Evolutionary conservation across 768 basidiomycete species (phyloP), one percentile per base, ranked within the genome.

Genomic region (Tricholoma flavovirens): DNA sequence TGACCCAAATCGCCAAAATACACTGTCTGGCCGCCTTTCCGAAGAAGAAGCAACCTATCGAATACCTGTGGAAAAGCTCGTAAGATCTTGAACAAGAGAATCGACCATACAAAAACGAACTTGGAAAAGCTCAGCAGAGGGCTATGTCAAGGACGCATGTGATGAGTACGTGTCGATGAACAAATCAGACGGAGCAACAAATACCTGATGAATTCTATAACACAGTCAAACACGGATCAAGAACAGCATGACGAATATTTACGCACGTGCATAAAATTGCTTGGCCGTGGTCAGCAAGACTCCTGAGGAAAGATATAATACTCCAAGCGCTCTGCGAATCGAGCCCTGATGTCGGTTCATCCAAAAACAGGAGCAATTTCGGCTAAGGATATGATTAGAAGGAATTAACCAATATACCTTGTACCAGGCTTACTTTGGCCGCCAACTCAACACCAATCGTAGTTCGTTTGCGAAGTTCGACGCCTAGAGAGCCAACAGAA

Each of bases 321-420:
- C 85, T 85, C 89, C 90, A 90, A 2, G 91, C 90, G 53, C 85
- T 88, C 68, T 92, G 90, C 2, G 90, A 91, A 67, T 93, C 90
- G n/a, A n/a, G n/a, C n/a, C n/a, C n/a, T n/a, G n/a, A n/a, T n/a
- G n/a, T n/a, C n/a, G n/a, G n/a, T n/a, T n/a, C n/a, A n/a, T n/a
- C n/a, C n/a, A n/a, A n/a, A n/a, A n/a, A n/a, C n/a, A n/a, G n/a
- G n/a, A n/a, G 75, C 0, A 93, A 73, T 66, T 83, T 82, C 1
- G 91, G 93, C 84, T 84, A n/a, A 1, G 26, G 5, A 21, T 12
- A 42, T 9, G n/a, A 56, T 7, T n/a, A 33, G 17, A 0, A 30
- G 19, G 12, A 19, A 22, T n/a, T 10, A 19, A 26, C 3, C 8
- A 3, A 9, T 22, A 40, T 10, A 22, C 22, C 24, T 21, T 9